Percentiles rank a stretch among this genome's conserved stretches.
phyloP scores from a whole-genome alignment of 108 stramenopile species.

The Pseudonitzschia delicatissima region DNA sequence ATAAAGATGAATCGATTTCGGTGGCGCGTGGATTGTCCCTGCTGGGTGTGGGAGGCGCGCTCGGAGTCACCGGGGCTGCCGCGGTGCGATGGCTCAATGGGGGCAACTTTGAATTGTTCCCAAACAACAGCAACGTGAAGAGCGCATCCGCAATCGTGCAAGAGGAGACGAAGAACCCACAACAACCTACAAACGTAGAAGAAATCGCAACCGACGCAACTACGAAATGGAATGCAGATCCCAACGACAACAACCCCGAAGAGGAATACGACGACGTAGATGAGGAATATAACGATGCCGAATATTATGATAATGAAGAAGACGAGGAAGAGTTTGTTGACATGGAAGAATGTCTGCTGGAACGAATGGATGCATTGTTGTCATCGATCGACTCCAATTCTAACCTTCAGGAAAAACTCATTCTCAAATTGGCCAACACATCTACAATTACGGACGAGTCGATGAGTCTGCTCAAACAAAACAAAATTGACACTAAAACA shows the following conservation, averaged over 20 bases:
- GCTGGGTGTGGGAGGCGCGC: constrained; percentile 37
- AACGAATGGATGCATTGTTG: constrained; percentile 22
- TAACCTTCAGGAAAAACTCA: constrained; percentile 30
- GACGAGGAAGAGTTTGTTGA: constrained; percentile 14
- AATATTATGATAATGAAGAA: constrained; percentile 9
- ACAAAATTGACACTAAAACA: background rate
- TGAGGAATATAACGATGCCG: constrained; percentile 11
- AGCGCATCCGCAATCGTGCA: background rate
- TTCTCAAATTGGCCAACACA: constrained; percentile 28
- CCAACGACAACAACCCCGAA: background rate
- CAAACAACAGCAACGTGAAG: constrained; percentile 15
- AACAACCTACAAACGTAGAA: constrained; percentile 4
- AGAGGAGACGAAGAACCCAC: background rate
- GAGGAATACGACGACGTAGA: background rate
- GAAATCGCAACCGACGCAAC: constrained; percentile 18
- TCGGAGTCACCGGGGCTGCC: constrained; percentile 58
- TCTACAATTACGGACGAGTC: constrained; percentile 38
- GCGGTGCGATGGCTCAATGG: constrained; percentile 85
- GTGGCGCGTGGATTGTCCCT: constrained; percentile 25
- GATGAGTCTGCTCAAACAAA: constrained; percentile 33
- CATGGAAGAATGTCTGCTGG: constrained; percentile 8
- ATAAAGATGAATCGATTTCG: constrained; percentile 18
- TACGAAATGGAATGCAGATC: constrained; percentile 3
- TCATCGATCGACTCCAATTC: constrained; percentile 23
- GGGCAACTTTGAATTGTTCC: constrained; percentile 75